phyloP scores from a whole-genome alignment of 441 rosid species.

The Corymbia calophylla region DNA sequence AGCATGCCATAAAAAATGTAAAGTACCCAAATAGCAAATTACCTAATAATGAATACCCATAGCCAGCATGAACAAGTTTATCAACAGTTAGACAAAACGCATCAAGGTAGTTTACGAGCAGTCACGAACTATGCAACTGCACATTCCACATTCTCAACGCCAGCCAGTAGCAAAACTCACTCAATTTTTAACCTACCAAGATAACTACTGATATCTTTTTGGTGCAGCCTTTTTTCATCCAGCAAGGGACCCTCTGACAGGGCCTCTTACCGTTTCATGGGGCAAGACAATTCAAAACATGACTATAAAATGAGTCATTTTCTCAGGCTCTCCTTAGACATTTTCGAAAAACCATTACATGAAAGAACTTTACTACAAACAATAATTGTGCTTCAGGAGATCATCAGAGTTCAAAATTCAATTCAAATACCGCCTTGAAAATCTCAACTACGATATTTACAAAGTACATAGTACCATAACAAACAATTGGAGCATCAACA shows the following conservation, averaged over 20 bases:
- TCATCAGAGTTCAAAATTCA: not conserved
- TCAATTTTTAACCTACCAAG: not conserved
- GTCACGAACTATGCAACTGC: not conserved
- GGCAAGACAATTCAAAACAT: not conserved
- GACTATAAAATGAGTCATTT: not conserved
- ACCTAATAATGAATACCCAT: not conserved
- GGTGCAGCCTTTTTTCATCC: not conserved
- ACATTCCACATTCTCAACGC: not conserved
- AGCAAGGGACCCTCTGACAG: not conserved
- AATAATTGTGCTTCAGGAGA: not conserved
- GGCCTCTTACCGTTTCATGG: not conserved
- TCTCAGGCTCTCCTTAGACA: not conserved
- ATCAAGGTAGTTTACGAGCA: not conserved
- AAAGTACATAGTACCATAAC: not conserved
- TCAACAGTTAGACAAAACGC: not conserved
- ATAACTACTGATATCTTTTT: not conserved
- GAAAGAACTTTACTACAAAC: not conserved
- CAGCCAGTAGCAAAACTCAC: not conserved
- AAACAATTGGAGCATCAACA: not conserved
- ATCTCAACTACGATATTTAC: constrained; percentile 16
- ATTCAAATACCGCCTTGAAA: not conserved
- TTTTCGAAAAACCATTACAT: not conserved
- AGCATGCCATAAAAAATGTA: not conserved
- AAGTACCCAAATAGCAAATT: not conserved
- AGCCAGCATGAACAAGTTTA: not conserved